Base-by-base conservation (phyloP, 345 rosid genomes). In the Conringia planisiliqua region DNA sequence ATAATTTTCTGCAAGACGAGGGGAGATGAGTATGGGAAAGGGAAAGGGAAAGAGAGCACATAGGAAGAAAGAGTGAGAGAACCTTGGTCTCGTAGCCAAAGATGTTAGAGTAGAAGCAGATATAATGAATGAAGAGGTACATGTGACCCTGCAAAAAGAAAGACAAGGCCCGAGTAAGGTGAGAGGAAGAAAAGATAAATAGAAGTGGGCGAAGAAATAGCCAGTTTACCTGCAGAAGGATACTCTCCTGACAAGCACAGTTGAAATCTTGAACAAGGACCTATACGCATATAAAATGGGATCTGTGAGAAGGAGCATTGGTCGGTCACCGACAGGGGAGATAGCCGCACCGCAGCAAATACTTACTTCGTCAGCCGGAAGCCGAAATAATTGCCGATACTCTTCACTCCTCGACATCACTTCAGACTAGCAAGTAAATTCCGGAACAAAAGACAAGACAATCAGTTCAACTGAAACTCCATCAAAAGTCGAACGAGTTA, bases 1-100 rank as follows among this genome's bases (percentile, higher is more conserved):
- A 94, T 88, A 38, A 85, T 61, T 90, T 91, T 94, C 98, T 94
- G 87, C 40, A 81, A 17, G 72, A 74, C 4, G 66, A 74, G 55
- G 11, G 47, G 59, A 57, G 24, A 63, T 54, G 60, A 73, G 68
- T 17, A 71, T 16, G 10, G 60, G 63, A 26, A 56, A 73, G 18
- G 60, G 63, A 26, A 56, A 73, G 18, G 29, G 68, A 33, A 43
- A 62, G 55, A 29, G 42, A 62, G 20, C 9, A 60, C 7, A 38
- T 56, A 16, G 24, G 5, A 10, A 51, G 0, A 24, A 65, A 56
- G 11, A 75, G 1, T 7, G 13, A 4, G 27, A 72, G 50, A 85
- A 92, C 99, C 97, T 95, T 95, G 32, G 99, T 95, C 86, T 95
- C 99, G 84, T 86, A 95, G 58, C 99, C 99, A 87, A 95, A 95